Conservation (phyloP, 495 filamentous ascomycete species). For the Tuber microsphaerosporum region DNA sequence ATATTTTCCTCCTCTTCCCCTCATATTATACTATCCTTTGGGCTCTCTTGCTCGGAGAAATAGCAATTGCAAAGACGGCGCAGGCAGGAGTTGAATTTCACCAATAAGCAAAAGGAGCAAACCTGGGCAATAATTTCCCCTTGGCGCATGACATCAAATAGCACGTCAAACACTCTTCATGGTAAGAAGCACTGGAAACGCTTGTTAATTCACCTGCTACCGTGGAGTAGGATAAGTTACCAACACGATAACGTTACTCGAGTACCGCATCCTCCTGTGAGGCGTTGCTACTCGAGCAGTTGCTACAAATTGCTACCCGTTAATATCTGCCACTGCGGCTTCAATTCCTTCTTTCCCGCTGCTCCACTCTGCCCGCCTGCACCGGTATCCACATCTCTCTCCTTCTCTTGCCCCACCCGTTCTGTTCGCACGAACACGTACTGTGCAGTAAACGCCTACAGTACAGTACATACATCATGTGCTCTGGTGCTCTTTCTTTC, state of each 20-base stretch:
- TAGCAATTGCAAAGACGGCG: background rate
- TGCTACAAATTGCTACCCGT: background rate
- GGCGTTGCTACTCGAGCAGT: background rate
- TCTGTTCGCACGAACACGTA: background rate
- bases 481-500: background rate
- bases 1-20: background rate
- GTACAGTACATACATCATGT: slow-evolving; percentile 3
- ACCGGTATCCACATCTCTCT: background rate
- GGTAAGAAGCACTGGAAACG: background rate
- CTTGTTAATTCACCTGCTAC: background rate
- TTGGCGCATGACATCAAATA: slow-evolving; percentile 35
- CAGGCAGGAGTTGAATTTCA: background rate
- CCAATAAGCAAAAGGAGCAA: slow-evolving; percentile 1
- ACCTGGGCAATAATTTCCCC: slow-evolving; percentile 4
- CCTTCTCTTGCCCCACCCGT: background rate
- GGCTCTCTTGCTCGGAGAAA: background rate
- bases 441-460: background rate
- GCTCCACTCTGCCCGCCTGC: background rate
- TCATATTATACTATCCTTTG: background rate
- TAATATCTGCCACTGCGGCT: background rate
- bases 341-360: background rate
- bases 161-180: slow-evolving; percentile 21
- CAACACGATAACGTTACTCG: background rate
- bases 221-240: background rate
- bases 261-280: background rate